Evolutionary conservation across 73 alveolate species (phyloP).

Genomic region (Tetrahymena elliotti): DNA sequence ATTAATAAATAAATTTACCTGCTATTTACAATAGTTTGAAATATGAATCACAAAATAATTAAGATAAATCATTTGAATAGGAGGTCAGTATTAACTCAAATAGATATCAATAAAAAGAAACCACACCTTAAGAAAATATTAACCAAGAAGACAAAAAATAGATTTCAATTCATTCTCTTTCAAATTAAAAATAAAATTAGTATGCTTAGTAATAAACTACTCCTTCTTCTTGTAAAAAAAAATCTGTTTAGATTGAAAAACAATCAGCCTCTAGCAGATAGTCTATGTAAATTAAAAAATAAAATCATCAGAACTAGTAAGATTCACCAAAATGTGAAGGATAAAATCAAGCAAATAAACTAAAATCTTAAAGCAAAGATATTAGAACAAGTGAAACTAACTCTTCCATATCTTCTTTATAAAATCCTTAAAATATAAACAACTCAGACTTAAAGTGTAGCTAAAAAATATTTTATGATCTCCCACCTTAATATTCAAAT

Average conservation of each 20-base stretch:
- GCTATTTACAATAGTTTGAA: background rate
- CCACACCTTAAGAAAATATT: background rate
- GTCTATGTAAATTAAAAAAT: background rate
- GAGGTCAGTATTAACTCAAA: background rate
- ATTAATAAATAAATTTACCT: background rate
- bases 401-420: background rate
- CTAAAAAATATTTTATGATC: background rate
- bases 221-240: no score
- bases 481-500: background rate
- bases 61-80: background rate
- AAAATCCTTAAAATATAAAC: background rate
- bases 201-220: background rate
- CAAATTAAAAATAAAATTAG: no score
- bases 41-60: background rate
- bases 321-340: background rate
- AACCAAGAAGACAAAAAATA: background rate
- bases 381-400: background rate
- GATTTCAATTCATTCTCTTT: background rate
- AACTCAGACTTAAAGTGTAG: background rate
- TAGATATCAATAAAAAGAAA: no score
- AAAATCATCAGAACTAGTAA: background rate
- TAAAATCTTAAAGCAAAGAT: background rate
- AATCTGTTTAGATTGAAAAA: background rate
- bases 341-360: background rate
- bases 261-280: background rate